Conservation (phyloP, 495 filamentous ascomycete species). For the Copromyces sp. region DNA sequence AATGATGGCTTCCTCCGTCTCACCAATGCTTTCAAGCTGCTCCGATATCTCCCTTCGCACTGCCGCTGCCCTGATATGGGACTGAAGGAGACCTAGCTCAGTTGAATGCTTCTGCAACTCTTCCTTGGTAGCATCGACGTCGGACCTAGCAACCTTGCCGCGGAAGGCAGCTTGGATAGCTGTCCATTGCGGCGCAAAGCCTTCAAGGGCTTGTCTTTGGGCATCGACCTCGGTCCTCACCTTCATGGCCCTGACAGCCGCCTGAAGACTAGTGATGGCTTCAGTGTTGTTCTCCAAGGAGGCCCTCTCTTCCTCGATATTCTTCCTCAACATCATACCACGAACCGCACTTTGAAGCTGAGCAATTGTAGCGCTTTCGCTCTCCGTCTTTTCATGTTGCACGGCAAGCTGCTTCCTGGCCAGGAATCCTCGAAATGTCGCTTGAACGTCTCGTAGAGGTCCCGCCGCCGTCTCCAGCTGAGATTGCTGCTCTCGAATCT, state of each 20-base stretch:
- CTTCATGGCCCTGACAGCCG: constrained; percentile 32
- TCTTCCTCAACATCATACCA: constrained; percentile 37
- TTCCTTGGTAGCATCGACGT: constrained; percentile 24
- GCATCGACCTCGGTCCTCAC: constrained; percentile 23
- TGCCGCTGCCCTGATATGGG: constrained; percentile 35
- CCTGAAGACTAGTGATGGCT: constrained; percentile 40
- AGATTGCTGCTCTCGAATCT: constrained; percentile 54
- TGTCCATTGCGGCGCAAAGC: constrained; percentile 30
- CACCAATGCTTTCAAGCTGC: constrained; percentile 29
- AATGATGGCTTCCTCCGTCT: constrained; percentile 32
- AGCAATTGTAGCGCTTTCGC: constrained; percentile 33
- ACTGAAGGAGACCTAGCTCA: constrained; percentile 27
- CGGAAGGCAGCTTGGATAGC: constrained; percentile 41
- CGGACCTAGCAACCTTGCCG: constrained; percentile 35
- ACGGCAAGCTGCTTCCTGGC: constrained; percentile 37
- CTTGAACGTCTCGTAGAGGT: constrained; percentile 58
- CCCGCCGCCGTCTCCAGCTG: constrained; percentile 47
- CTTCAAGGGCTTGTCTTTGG: constrained; percentile 32
- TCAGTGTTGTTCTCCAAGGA: constrained; percentile 27
- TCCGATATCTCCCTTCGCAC: constrained; percentile 38
- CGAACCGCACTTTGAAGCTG: constrained; percentile 44
- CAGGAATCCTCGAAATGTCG: constrained; percentile 51
- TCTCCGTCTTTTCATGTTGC: constrained; percentile 45
- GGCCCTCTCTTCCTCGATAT: constrained; percentile 26
- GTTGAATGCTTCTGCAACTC: constrained; percentile 30